Conservation (phyloP, 306 rosid genomes). For the Corylus heterophylla region DNA sequence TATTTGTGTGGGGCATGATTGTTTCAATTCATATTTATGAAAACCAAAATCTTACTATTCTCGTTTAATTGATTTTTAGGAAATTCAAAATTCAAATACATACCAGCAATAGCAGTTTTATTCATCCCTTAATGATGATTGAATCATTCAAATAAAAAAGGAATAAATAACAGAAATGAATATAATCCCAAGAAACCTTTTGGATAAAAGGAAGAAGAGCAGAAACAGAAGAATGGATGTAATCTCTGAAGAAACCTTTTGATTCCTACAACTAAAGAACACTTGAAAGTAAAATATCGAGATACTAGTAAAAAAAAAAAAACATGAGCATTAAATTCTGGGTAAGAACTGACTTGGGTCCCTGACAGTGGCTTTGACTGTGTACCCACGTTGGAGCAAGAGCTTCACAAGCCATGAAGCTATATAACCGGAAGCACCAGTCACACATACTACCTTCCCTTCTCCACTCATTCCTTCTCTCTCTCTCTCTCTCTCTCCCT, state of each 20-base stretch:
- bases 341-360: no score
- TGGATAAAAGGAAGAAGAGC: constrained; percentile 73
- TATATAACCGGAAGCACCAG: no score
- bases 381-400: no score
- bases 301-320: no score
- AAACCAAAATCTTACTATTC: background rate
- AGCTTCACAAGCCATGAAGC: no score
- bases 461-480: no score
- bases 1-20: constrained; percentile 26
- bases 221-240: constrained; percentile 70
- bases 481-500: no score
- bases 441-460: constrained; percentile 25
- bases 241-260: constrained; percentile 41
- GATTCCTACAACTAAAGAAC: no score
- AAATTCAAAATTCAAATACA: background rate
- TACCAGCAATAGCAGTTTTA: background rate
- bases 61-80: background rate
- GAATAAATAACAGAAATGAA: constrained; percentile 6
- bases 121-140: background rate
- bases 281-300: no score
- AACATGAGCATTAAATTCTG: no score
- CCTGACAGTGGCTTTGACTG: no score
- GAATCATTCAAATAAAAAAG: background rate
- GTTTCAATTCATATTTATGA: background rate
- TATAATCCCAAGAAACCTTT: constrained; percentile 49